Evolutionary conservation across 2,329 filamentous ascomycete genomes (phyloP).

Genomic region (Trichoderma guizhouense): DNA sequence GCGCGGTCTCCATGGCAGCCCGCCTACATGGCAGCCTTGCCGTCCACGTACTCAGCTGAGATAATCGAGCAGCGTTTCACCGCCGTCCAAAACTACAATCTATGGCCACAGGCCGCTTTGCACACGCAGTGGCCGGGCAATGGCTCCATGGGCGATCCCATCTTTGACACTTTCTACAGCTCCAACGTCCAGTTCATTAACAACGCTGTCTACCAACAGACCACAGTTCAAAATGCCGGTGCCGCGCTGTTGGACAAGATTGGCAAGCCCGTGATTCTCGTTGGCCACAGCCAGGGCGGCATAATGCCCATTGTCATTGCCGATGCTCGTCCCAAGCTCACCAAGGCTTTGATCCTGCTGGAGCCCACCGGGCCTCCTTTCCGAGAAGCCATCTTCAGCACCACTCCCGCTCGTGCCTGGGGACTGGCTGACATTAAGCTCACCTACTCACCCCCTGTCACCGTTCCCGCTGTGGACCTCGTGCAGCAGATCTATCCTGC

Average conservation of each 20-base stretch:
- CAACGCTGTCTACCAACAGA: slow-evolving; percentile 35
- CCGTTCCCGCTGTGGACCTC: slow-evolving; percentile 34
- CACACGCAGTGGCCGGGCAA: slow-evolving; percentile 45
- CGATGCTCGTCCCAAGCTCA: slow-evolving; percentile 40
- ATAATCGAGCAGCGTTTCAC: slow-evolving; percentile 38
- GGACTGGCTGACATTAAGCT: slow-evolving; percentile 49
- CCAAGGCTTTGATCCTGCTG: slow-evolving; percentile 41
- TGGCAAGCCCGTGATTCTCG: slow-evolving; percentile 37
- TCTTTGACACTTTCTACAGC: slow-evolving; percentile 42
- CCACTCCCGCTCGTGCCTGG: slow-evolving; percentile 35
- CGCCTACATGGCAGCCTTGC: slow-evolving; percentile 24
- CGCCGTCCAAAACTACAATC: slow-evolving; percentile 30
- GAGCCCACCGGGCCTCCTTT: slow-evolving; percentile 50
- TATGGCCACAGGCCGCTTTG: slow-evolving; percentile 38
- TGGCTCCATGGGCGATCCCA: slow-evolving; percentile 37
- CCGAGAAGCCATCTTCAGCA: slow-evolving; percentile 38
- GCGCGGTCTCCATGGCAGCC: slow-evolving; percentile 43
- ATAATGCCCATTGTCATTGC: slow-evolving; percentile 40
- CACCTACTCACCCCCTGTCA: slow-evolving; percentile 43
- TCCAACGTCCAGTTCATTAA: slow-evolving; percentile 38
- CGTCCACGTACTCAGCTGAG: slow-evolving; percentile 33
- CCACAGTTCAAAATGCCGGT: slow-evolving; percentile 37
- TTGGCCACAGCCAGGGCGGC: slow-evolving; percentile 48
- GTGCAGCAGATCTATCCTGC: slow-evolving; percentile 29
- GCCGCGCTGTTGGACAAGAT: slow-evolving; percentile 43